Base-by-base conservation (phyloP, 768 basidiomycete genomes). In the Kwoniella sp. region DNA sequence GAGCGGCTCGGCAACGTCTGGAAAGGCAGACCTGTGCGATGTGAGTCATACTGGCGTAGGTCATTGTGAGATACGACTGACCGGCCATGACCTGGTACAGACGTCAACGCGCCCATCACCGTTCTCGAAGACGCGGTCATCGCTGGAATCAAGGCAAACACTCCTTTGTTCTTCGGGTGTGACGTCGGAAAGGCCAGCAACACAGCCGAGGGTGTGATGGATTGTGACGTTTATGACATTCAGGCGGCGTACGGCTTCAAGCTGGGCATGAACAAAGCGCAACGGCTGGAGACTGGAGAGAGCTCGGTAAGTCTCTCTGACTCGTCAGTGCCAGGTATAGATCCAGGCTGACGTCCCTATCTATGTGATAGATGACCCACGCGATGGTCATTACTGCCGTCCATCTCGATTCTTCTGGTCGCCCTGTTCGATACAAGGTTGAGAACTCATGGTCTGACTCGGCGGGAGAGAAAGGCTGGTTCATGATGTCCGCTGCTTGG, bases 121-220 rank as follows among this genome's bases (percentile, higher is more conserved):
- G 87, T 87, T 47, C 85, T 98, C 77, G 96, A 95, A 84, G 83
- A 86, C 13, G 87, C 86, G 12, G 88, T 95, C 17, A 87, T 97
- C 63, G 88, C 88, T 84, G 84, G 89, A 79, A 86, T 95, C 83
- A 92, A 92, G 81, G 89, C 90, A 26, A 90, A 91, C 45, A 87
- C 88, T 41, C 90, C 93, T 4, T 89, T 94, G 51, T 96, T 95
- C 86, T 97, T 97, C 76, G 95, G 93, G 0, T 96, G 94, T 78
- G 95, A 98, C 77, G 93, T 96, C 51, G 93, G 93, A 37, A 87
- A 96, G 76, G 91, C 87, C 77, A 90, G 89, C 3, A 88, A 91
- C 70, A 83, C 84, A 25, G 71, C 81, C 26, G 79, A 84, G 1
- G 95, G 94, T 26, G 87, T 96, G 69, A 91, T 95, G 93, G 93